A percentile compares a stretch with the other conserved stretches of the same genome.
Evolutionary conservation across 306 rosid genomes (phyloP).

Genomic region (Rosa rugosa): DNA sequence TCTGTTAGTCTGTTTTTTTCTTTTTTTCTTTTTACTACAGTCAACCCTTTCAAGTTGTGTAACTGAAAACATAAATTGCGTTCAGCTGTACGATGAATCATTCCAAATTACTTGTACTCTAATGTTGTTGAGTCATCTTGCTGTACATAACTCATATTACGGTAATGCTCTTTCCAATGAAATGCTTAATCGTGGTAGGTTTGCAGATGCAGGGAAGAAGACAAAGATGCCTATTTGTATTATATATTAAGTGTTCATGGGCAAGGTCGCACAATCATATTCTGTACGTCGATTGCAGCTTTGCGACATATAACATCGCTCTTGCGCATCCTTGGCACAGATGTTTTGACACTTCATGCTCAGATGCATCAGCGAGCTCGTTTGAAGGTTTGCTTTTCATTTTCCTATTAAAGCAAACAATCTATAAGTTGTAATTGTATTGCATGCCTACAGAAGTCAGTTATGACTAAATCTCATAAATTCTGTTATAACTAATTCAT

Average conservation of each 20-base stretch:
- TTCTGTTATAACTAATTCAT: background rate
- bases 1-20: background rate
- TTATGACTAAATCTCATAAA: background rate
- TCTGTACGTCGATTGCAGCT: constrained; percentile 91
- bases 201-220: constrained; percentile 93
- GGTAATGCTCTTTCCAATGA: background rate
- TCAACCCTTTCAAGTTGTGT: background rate
- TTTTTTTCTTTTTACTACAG: too few relatives aligned
- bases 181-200: constrained; percentile 27
- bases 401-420: constrained; percentile 1
- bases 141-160: background rate
- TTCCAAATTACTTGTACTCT: background rate
- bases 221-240: constrained; percentile 89
- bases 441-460: background rate
- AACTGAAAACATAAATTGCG: background rate
- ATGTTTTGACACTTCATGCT: constrained; percentile 85
- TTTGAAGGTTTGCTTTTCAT: constrained; percentile 58
- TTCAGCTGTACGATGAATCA: background rate
- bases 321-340: constrained; percentile 66
- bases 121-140: background rate
- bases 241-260: constrained; percentile 85
- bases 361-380: constrained; percentile 94
- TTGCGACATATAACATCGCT: constrained; percentile 81
- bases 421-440: background rate
- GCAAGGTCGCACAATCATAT: constrained; percentile 86